Evolutionary conservation across 805 yeast genomes (phyloP), one percentile per base, ranked within the genome.

Genomic region (Saccharomycodes ludwigii): DNA sequence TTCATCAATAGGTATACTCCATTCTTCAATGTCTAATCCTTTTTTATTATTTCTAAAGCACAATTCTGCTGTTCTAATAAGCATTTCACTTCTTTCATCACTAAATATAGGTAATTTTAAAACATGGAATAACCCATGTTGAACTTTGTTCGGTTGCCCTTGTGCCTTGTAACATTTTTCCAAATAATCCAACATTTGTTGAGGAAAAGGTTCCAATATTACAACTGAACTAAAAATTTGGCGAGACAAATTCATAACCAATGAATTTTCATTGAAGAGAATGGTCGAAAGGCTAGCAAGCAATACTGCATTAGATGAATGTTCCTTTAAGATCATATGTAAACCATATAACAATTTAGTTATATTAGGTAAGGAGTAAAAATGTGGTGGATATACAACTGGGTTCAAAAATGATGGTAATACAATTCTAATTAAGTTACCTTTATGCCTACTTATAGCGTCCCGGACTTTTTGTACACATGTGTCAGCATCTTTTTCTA

Each of bases 1-100:
- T 36, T 79, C 93, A 35, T 85, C 95, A 2, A 88, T 94, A 0
- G 98, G 97, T 31, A 91, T 91, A n/a, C 94, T 83, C 94, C 95
- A 91, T 46, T 76, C 83, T 42, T 82, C 88, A 32, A 91, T 77
- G 46, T 82, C 95, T 49, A 88, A 84, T 44, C 69, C 74, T 52
- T 74, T 73, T 40, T 80, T 68, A 10, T 95, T 88, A 41, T 84
- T 82, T 48, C 76, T 76, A 58, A 86, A 88, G 4, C 94, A 84
- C 52, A 71, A 77, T 54, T 86, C 96, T 37, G 80, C 76, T 36
- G 65, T 63, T 35, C 73, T 69, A 1, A 73, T 68, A 40, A 72
- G 71, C 95, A 85, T 86, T 43, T 72, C 63, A 1, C 98, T 97
- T 15, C 74, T 52, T 29, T 76, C 85, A 7, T 53, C 59, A 34